phyloP scores from a whole-genome alignment of 768 basidiomycete genomes.

The Sporobolomyces roseus region DNA sequence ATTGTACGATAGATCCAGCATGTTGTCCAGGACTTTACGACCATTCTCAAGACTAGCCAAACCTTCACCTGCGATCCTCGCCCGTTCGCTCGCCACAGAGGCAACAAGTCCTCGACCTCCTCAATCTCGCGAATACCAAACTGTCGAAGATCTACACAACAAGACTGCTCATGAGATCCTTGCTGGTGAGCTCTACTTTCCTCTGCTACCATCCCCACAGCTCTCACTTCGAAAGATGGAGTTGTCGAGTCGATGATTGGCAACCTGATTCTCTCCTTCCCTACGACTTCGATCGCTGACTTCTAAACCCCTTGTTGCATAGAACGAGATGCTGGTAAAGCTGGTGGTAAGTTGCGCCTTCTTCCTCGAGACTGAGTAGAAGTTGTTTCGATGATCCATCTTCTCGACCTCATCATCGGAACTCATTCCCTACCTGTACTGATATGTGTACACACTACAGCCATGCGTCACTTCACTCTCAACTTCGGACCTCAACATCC shows the following conservation, averaged over 20 bases:
- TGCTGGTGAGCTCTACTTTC: conserved; percentile 44
- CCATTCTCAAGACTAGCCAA: not conserved
- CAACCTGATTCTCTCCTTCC: not conserved
- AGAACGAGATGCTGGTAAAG: conserved; percentile 53
- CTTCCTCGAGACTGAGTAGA: too few relatives aligned
- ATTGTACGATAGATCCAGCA: not conserved
- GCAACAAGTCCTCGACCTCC: not conserved
- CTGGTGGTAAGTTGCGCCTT: conserved; percentile 9
- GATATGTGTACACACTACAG: not conserved
- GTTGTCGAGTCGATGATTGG: not conserved
- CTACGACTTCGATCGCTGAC: not conserved
- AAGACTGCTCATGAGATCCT: conserved; percentile 75
- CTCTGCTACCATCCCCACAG: not conserved
- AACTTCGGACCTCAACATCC: conserved; percentile 75
- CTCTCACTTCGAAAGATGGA: not conserved
- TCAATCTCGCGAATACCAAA: conserved; percentile 35
- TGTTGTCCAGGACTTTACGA: conserved; percentile 11
- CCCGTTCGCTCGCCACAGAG: conserved; percentile 27
- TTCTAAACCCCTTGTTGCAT: not conserved
- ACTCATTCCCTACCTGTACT: conserved; percentile 52
- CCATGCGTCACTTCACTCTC: conserved; percentile 81
- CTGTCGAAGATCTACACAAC: conserved; percentile 79
- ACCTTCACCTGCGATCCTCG: not conserved
- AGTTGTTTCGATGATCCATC: conserved; percentile 2
- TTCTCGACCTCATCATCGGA: not conserved